Percentiles rank a stretch among this genome's conserved stretches.
phyloP scores from a whole-genome alignment of 257 asterid species.

The Solanum sejunctum region DNA sequence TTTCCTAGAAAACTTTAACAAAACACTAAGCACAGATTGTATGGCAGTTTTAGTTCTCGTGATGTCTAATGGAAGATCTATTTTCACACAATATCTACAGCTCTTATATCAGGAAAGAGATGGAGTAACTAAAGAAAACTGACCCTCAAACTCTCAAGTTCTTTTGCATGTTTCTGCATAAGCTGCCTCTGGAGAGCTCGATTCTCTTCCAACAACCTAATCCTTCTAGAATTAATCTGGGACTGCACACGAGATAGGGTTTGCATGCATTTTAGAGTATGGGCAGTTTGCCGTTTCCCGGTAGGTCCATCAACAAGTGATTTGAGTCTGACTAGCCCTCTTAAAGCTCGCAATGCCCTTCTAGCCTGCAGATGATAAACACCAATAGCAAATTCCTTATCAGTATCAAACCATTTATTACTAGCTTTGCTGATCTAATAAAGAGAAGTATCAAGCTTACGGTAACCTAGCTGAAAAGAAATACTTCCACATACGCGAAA shows the following conservation, averaged over 20 bases:
- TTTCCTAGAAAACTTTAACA: neutral
- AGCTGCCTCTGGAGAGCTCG: slow-evolving; percentile 85
- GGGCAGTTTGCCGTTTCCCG: slow-evolving; percentile 78
- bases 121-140: slow-evolving; percentile 14
- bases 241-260: slow-evolving; percentile 81
- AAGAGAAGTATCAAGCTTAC: neutral
- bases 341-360: slow-evolving; percentile 71
- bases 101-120: neutral
- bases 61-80: neutral
- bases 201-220: slow-evolving; percentile 82
- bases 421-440: neutral
- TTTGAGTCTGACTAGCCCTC: slow-evolving; percentile 87
- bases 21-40: neutral
- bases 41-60: neutral
- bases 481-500: neutral
- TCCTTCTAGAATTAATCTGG: slow-evolving; percentile 76
- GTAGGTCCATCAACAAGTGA: slow-evolving; percentile 76
- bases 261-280: slow-evolving; percentile 81
- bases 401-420: neutral
- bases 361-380: slow-evolving; percentile 54
- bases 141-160: slow-evolving; percentile 71
- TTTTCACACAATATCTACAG: neutral
- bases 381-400: neutral
- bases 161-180: slow-evolving; percentile 79
- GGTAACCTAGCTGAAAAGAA: neutral